phyloP scores from a whole-genome alignment of 2,329 filamentous ascomycete species.

The Alternaria gansuensis region DNA sequence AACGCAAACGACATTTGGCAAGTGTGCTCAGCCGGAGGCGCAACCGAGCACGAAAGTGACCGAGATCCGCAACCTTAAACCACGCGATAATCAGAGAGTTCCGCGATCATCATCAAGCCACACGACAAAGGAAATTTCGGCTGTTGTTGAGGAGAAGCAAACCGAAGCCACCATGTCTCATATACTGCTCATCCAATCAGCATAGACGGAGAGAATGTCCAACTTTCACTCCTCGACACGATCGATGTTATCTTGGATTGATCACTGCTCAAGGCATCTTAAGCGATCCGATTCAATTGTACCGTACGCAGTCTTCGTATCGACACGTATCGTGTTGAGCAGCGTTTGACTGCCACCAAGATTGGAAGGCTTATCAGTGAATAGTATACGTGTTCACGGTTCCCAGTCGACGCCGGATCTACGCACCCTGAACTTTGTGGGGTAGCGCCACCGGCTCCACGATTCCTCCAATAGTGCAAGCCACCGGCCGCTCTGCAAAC shows the following conservation, averaged over 20 bases:
- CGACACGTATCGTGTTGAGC: not conserved
- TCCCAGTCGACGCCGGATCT: not conserved
- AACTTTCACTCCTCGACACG: not conserved
- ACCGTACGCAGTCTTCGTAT: not conserved
- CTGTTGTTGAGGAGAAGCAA: constrained; percentile 8
- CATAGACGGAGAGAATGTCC: not conserved
- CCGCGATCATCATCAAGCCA: not conserved
- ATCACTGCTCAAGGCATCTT: not conserved
- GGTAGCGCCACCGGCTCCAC: constrained; percentile 16
- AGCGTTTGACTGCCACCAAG: not conserved
- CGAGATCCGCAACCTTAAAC: constrained; percentile 2
- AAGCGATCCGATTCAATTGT: constrained; percentile 2
- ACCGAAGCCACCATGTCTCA: not conserved
- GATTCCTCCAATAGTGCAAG: constrained; percentile 5
- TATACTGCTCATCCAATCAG: not conserved
- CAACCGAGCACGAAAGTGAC: not conserved
- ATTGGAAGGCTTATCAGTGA: not conserved
- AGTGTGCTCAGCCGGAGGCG: constrained; percentile 3
- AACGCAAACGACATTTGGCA: not conserved
- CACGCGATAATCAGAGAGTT: not conserved
- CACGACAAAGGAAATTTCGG: not conserved
- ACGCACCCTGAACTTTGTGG: constrained; percentile 7
- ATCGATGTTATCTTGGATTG: not conserved
- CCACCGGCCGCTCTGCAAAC: constrained; percentile 3
- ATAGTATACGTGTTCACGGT: not conserved